Percentiles rank a stretch among this genome's conserved stretches.
Evolutionary conservation across 164 flowering plant genomes (phyloP).

Genomic region (Chloranthus sessilifolius): DNA sequence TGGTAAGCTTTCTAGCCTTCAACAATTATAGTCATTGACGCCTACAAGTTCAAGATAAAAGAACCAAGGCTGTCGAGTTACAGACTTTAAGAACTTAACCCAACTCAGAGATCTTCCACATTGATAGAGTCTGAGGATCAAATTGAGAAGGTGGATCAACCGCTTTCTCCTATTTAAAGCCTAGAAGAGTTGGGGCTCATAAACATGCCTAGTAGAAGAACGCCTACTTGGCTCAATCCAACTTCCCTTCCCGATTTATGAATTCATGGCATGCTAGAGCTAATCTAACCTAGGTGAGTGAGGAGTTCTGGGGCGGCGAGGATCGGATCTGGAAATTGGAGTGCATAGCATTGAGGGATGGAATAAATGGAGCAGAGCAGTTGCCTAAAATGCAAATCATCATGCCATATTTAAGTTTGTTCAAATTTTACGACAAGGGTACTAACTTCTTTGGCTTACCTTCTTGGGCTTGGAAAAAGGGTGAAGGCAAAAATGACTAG

Average conservation of each 20-base stretch:
- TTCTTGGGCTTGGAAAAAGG: no score
- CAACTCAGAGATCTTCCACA: slow-evolving; percentile 1
- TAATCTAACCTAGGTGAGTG: background rate
- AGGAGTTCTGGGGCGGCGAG: background rate
- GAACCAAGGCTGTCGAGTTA: background rate
- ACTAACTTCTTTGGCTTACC: no score
- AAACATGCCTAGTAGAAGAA: background rate
- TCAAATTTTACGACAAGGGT: no score
- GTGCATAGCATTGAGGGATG: no score
- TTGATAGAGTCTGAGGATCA: background rate
- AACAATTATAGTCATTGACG: background rate
- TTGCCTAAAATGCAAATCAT: no score
- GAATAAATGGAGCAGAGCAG: no score
- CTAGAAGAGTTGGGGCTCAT: background rate
- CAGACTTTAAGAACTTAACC: background rate
- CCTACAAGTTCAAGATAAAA: no score
- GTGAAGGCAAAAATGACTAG: no score
- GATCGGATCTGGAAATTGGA: no score
- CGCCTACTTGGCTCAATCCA: background rate
- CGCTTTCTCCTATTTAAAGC: background rate
- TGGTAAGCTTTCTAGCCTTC: slow-evolving; percentile 1
- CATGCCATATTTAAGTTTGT: no score
- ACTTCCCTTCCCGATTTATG: background rate
- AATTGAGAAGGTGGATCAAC: background rate
- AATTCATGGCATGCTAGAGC: background rate